Base-by-base conservation (phyloP, 2,329 filamentous ascomycete genomes). In the Claviceps maximensis region DNA sequence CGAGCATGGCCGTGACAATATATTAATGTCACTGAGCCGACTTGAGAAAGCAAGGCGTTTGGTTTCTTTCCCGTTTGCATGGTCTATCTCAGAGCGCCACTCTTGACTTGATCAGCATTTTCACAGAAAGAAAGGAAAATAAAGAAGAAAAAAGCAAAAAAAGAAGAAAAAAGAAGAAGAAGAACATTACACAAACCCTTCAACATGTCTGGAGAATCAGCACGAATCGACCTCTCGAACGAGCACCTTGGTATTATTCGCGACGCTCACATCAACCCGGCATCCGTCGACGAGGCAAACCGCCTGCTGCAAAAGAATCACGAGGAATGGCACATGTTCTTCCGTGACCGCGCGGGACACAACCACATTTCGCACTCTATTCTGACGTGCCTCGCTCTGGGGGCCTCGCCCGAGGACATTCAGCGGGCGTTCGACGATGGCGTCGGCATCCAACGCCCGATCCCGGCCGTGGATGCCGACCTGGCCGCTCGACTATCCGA, bases 301-400 rank as follows among this genome's bases (percentile, higher is more conserved):
- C 13, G 47, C 9, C 58, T 67, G 1, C 59, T 67, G 1, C 54
- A 63, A 21, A 57, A 62, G 53, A 67, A 67, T 53, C 64, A 67
- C 50, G 60, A 65, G 3, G 44, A 52, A 21, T 61, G 53, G 25
- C 63, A 67, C 59, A 64, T 67, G n/a, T 67, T 58, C 53, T 67
- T 54, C 21, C 61, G 62, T 10, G 61, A 63, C 19, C n/a, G 55
- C 2, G 59, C 55, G 6, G 58, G 58, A n/a, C 58, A 60, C 47
- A 62, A 68, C 54, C 67, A 69, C 53, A 65, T 63, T 8, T 45
- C 56, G 4, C 67, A 69, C 52, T 54, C 46, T n/a, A 19, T 69
- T 6, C 60, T 69, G 8, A 65, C 60, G 2, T 45, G 44, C 3
- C 53, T 64, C 7, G 60, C 65, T 17, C 47, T 69, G 1, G 66